Base-by-base conservation (phyloP, 2,329 filamentous ascomycete species). In the Exophiala sideris region DNA sequence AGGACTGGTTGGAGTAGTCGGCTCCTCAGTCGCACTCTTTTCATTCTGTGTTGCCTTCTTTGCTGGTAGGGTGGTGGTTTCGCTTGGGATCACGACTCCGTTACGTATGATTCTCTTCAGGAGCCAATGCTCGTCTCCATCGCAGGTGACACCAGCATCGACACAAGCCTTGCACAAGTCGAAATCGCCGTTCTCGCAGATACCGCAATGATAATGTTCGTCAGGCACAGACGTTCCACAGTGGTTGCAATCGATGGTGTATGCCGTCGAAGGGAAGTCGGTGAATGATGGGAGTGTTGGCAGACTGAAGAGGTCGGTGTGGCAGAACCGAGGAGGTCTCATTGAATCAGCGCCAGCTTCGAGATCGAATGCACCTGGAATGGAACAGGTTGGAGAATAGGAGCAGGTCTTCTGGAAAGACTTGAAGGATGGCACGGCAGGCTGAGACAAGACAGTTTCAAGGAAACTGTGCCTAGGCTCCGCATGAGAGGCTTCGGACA, bases 231-330 rank as follows among this genome's bases (percentile, higher is more conserved):
- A 82, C 57, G 77, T 78, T 62, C 90, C 87, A 72, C 94, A 99
- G 69, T 83, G 81, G 75, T 99, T 97, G 82, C 94, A 99, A 77
- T 89, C 95, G 41, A 99, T 91, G 10, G 88, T 88, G 72, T 91
- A 96, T 44, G 80, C 74, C 52, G 66, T 67, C 34, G 60, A 62
- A 48, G 67, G 63, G 42, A 68, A 71, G 45, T 64, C 62, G 61
- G 66, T 69, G 21, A 68, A 65, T 53, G 68, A 66, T n/a, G 65
- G 57, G 21, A 70, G 63, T 14, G 68, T 60, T 0, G 70, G 69
- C 41, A 66, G 65, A 46, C 59, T 66, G 36, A 65, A 62, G 36
- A 55, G 14, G 9, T 54, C 54, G 16, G 44, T 50, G 33, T 11
- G 36, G 32, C 20, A 20, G 12, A 32, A 38, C 20, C 38, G 46